These are phyloP conservation scores for Fragaria ananassa DNA, from an alignment of 306 rosid species.

Conservation along the genomic window DNA sequence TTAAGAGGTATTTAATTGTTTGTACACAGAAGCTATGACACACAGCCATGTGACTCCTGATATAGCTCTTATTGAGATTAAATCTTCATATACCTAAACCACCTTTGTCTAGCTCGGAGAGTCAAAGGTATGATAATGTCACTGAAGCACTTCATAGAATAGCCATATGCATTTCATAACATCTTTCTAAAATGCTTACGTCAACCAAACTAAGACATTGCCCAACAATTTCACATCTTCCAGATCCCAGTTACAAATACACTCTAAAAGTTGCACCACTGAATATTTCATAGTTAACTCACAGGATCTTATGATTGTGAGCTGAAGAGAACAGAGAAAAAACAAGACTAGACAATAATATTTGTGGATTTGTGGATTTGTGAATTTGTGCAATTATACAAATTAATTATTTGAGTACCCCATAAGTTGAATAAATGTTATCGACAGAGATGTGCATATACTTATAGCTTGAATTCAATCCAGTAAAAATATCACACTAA, in stretches of 20 bases:
- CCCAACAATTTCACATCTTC: neutral
- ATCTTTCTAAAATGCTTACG: neutral
- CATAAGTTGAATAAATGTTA: neutral
- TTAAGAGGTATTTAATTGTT: neutral
- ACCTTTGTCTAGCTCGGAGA: neutral
- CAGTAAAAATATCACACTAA: neutral
- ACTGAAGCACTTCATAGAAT: neutral
- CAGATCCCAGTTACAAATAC: neutral
- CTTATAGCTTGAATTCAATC: neutral
- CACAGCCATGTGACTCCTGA: neutral
- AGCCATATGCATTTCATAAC: neutral
- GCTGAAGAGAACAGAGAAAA: neutral
- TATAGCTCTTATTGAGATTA: neutral
- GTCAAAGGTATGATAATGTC: neutral
- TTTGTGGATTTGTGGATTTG: neutral
- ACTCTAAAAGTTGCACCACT: neutral
- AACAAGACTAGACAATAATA: constrained; percentile 1
- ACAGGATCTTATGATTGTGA: neutral
- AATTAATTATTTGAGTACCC: neutral
- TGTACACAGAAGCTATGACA: neutral
- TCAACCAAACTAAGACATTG: neutral
- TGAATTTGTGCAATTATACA: neutral
- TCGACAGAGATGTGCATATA: neutral
- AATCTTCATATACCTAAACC: neutral
- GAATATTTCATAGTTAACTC: neutral